Base-by-base conservation (phyloP, 2,329 filamentous ascomycete species). In the Apiospora saccharicola region DNA sequence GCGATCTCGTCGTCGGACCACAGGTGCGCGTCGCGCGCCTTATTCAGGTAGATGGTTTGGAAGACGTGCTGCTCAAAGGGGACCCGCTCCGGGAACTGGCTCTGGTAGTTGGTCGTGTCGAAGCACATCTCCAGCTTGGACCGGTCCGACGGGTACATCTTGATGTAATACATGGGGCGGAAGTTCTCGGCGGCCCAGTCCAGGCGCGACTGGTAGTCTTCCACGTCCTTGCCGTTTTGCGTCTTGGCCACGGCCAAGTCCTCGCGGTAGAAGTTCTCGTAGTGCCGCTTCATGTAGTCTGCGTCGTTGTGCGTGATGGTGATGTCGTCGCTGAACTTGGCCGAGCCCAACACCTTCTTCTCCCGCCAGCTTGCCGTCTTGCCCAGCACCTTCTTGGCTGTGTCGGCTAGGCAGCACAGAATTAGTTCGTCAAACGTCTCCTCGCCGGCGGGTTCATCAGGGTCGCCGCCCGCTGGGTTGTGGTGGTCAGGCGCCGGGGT, bases 241-340 rank as follows among this genome's bases (percentile, higher is more conserved):
- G 74, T 74, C 41, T 73, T 74, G 24, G 74, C 70, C 1, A 78
- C 77, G 24, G 86, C 86, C 74, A 88, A 82, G 22, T 85, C 81
- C 22, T 82, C 77, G 72, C 85, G 83, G 81, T 86, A 89, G 77
- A 86, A 86, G 78, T 87, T 91, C 76, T 93, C 90, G 83, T 94
- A 93, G 80, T 93, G 89, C 67, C 86, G 87, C 72, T 89, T 85
- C 84, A 93, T 92, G 82, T 93, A 93, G 14, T 86, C 82, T 7
- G 83, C 81, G 78, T 94, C 91, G 75, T 85, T 88, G 79, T 93
- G 91, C 1, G 91, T 93, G 74, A 93, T 86, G 19, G 91, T 93
- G 71, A 93, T 88, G 79, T 94, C 92, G 83, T 93, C 89, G 77
- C 88, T 90, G 80, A 93, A 90, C 73, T 90, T 90, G 13, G 92